These are phyloP conservation scores for Oryza meridionalis DNA, from an alignment of 176 grass and related monocot genomes.

Conservation along the genomic window DNA sequence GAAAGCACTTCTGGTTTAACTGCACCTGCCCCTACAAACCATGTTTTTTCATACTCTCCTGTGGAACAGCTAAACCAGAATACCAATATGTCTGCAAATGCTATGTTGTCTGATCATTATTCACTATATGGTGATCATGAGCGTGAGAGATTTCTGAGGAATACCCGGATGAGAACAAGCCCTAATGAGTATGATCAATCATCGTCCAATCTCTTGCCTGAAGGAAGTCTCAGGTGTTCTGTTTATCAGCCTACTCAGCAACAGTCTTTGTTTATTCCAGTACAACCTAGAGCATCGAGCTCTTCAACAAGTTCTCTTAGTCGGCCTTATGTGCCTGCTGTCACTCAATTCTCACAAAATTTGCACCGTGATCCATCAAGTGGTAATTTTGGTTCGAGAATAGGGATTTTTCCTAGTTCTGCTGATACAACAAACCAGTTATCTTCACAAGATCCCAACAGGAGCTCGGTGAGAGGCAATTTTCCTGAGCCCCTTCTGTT, in stretches of 20 bases:
- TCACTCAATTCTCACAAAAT: slow-evolving; percentile 56
- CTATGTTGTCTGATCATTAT: slow-evolving; percentile 38
- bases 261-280: slow-evolving; percentile 50
- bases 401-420: slow-evolving; percentile 42
- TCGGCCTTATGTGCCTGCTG: slow-evolving; percentile 41
- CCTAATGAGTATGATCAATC: slow-evolving; percentile 46
- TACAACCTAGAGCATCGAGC: slow-evolving; percentile 46
- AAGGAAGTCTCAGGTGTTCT: slow-evolving; percentile 45
- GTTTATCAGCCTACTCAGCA: slow-evolving; percentile 29
- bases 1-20: slow-evolving; percentile 45
- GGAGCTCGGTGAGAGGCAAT: slow-evolving; percentile 32
- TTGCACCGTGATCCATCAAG: slow-evolving; percentile 36
- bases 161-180: slow-evolving; percentile 54
- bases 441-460: slow-evolving; percentile 43
- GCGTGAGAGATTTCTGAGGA: slow-evolving; percentile 43
- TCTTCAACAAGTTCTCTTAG: slow-evolving; percentile 39
- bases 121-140: slow-evolving; percentile 45
- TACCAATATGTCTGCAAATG: slow-evolving; percentile 21
- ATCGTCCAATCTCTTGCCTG: slow-evolving; percentile 43
- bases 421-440: slow-evolving; percentile 15
- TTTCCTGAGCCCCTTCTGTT: slow-evolving; percentile 46
- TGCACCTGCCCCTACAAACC: slow-evolving; percentile 35
- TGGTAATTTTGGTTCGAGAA: slow-evolving; percentile 41
- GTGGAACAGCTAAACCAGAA: slow-evolving; percentile 40
- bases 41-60: slow-evolving; percentile 31